Evolutionary conservation across 768 basidiomycete species (phyloP).

Genomic region (Tephrocybe sp.): DNA sequence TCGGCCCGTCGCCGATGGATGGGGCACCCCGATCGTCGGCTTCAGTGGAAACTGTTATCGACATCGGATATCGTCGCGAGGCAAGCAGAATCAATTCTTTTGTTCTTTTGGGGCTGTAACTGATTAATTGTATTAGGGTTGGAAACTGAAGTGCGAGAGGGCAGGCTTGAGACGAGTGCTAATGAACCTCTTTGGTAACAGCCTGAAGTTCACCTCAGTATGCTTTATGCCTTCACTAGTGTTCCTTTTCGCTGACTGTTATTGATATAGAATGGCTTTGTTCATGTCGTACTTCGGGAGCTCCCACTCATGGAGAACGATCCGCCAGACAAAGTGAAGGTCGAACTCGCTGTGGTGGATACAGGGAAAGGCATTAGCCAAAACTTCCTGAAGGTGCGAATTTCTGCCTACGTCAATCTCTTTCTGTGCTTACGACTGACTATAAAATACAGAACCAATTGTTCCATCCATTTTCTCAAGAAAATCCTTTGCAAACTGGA

Average conservation of each 20-base stretch:
- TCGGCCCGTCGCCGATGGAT: constrained; percentile 36
- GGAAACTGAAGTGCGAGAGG: constrained; percentile 85
- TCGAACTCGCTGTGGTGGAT: constrained; percentile 84
- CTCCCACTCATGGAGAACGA: constrained; percentile 54
- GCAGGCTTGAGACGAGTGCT: constrained; percentile 88
- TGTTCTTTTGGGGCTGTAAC: background rate
- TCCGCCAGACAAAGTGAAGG: constrained; percentile 57
- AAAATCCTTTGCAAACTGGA: constrained; percentile 89
- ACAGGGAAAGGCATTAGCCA: constrained; percentile 96
- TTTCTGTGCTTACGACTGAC: constrained; percentile 1
- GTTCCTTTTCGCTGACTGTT: background rate
- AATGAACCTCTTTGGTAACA: constrained; percentile 95
- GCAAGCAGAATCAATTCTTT: constrained; percentile 32
- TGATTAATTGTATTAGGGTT: constrained; percentile 52
- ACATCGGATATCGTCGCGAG: constrained; percentile 70
- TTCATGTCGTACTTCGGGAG: constrained; percentile 82
- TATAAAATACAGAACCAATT: constrained; percentile 79
- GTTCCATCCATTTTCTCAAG: constrained; percentile 97
- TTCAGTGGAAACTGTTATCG: constrained; percentile 84
- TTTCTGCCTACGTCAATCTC: background rate
- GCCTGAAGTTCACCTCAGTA: constrained; percentile 87
- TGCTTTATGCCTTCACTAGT: constrained; percentile 18
- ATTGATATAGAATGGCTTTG: constrained; percentile 67
- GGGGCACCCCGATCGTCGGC: constrained; percentile 29
- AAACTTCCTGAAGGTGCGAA: constrained; percentile 78